These are phyloP conservation scores for Pythium phragmiticola DNA, from an alignment of 352 stramenopile genomes.

Conservation along the genomic window DNA sequence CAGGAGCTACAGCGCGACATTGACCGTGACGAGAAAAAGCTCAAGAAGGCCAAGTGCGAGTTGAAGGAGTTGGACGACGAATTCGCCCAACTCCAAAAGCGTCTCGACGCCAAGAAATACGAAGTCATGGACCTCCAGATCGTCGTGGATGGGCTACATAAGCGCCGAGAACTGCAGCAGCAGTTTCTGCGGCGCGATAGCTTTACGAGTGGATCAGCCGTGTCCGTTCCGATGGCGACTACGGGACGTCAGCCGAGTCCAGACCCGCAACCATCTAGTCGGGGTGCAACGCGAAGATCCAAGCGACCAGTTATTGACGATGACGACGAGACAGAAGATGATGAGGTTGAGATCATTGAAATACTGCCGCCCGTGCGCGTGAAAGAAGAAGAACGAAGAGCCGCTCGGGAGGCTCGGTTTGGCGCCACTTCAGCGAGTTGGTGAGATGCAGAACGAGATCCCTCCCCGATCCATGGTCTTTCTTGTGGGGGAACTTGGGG, in stretches of 20 bases:
- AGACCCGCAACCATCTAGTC: constrained; percentile 11
- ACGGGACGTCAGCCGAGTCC: constrained; percentile 12
- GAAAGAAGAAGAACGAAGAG: constrained; percentile 11
- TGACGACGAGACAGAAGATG: constrained; percentile 65
- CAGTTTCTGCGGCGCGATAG: constrained; percentile 32
- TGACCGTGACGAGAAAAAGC: constrained; percentile 39
- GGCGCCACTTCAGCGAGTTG: neutral
- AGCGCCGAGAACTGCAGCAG: constrained; percentile 47
- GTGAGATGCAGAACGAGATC: neutral
- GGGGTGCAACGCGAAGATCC: constrained; percentile 30
- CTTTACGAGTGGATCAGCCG: neutral
- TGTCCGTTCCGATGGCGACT: neutral
- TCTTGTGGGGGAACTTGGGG: too few relatives aligned
- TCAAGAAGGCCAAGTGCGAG: constrained; percentile 46
- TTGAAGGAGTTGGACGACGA: constrained; percentile 42
- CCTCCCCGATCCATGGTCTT: too few relatives aligned
- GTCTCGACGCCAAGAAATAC: constrained; percentile 52
- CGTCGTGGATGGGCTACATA: constrained; percentile 53
- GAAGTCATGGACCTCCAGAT: constrained; percentile 70
- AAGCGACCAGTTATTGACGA: constrained; percentile 68
- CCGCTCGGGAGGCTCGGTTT: neutral
- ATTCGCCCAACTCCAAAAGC: constrained; percentile 35
- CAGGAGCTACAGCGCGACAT: constrained; percentile 52
- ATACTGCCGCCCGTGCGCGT: constrained; percentile 6
- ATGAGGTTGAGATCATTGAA: constrained; percentile 60